Conservation (phyloP, 2,329 filamentous ascomycete species). For the Cladosporium sp. region DNA sequence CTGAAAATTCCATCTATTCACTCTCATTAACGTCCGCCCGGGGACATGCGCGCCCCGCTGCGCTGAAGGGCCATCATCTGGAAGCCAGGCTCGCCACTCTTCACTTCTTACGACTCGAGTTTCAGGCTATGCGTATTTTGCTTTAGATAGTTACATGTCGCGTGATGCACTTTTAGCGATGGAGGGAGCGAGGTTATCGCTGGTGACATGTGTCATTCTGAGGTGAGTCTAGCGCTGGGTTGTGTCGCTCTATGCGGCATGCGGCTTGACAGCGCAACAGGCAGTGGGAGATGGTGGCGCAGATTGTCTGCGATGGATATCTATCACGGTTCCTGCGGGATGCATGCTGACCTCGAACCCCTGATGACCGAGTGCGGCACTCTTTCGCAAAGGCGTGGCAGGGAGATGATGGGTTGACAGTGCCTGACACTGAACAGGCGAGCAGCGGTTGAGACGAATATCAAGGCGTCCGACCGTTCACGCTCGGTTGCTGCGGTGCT, state of each 20-base stretch:
- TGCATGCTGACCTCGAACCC: neutral
- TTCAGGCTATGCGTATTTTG: neutral
- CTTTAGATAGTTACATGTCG: constrained; percentile 15
- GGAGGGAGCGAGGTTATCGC: neutral
- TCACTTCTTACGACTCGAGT: neutral
- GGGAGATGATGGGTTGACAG: neutral
- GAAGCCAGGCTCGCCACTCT: neutral
- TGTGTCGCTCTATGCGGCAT: neutral
- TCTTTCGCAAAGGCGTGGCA: neutral
- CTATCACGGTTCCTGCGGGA: neutral
- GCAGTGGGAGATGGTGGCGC: neutral
- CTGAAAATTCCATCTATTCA: neutral
- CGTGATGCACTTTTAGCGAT: neutral
- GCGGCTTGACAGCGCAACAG: neutral
- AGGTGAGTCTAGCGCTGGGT: neutral
- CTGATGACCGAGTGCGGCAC: neutral
- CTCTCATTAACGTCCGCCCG: neutral
- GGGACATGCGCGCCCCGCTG: neutral
- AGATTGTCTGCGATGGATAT: neutral
- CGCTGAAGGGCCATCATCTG: neutral
- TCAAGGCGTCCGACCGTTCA: too few relatives aligned
- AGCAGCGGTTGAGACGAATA: neutral
- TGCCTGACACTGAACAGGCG: neutral
- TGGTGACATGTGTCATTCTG: neutral
- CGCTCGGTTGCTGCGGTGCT: too few relatives aligned